Percentiles rank a stretch among this genome's conserved stretches.
phyloP scores from a whole-genome alignment of 345 rosid genomes.

The Ceriops zippeliana region DNA sequence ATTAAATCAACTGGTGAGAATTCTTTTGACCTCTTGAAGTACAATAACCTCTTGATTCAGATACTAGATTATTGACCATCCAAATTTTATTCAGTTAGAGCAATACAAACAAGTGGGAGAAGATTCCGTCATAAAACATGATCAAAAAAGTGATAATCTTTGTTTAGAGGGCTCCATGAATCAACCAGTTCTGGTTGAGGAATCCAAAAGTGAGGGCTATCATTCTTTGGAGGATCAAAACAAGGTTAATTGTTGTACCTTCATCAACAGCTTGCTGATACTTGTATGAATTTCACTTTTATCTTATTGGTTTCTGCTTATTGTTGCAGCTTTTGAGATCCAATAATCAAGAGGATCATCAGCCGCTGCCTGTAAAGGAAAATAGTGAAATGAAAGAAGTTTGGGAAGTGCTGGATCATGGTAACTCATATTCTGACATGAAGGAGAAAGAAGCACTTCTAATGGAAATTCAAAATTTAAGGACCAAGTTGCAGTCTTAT shows the following conservation, averaged over 20 bases:
- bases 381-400: constrained; percentile 51
- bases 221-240: constrained; percentile 29
- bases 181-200: constrained; percentile 32
- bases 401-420: constrained; percentile 33
- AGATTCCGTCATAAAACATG: not conserved
- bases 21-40: constrained; percentile 11
- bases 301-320: constrained; percentile 1
- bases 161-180: constrained; percentile 10
- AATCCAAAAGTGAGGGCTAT: constrained; percentile 19
- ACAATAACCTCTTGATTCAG: not conserved
- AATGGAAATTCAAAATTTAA: constrained; percentile 67
- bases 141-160: constrained; percentile 6
- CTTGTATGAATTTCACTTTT: not conserved
- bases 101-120: constrained; percentile 46
- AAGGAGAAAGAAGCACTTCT: constrained; percentile 81
- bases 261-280: not conserved
- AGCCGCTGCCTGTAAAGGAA: constrained; percentile 29
- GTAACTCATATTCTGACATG: constrained; percentile 30
- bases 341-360: constrained; percentile 11
- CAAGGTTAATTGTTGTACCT: constrained; percentile 28
- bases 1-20: constrained; percentile 52
- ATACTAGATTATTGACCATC: constrained; percentile 8
- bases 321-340: constrained; percentile 13
- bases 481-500: constrained; percentile 51
- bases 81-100: constrained; percentile 41